Evolutionary conservation across 371 early-diverging fungal species (phyloP).

Genomic region (Mucor mucedo): DNA sequence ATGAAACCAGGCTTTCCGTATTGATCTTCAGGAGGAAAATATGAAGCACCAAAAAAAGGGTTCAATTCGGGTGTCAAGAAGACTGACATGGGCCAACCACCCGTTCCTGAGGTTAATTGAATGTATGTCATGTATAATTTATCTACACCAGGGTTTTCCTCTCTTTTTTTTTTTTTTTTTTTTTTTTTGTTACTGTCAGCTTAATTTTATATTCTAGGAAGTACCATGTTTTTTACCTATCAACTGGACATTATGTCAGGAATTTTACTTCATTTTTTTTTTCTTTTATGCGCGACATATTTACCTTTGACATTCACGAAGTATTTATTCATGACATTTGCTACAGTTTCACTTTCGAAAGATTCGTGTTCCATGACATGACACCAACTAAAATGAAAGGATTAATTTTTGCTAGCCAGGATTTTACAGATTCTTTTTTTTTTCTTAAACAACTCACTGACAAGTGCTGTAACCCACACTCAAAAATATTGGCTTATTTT

Average conservation of each 20-base stretch:
- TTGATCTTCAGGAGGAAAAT: conserved; percentile 65
- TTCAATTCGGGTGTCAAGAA: conserved; percentile 68
- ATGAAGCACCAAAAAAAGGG: conserved; percentile 73
- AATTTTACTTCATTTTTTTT: not conserved
- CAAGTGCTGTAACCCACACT: conserved; percentile 75
- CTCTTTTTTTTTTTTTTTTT: too few species aligned
- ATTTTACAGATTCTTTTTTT: not conserved
- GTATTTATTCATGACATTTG: conserved; percentile 62
- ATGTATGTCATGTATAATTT: conserved; percentile 66
- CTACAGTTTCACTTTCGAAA: conserved; percentile 62
- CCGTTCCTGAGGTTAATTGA: conserved; percentile 58
- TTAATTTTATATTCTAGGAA: conserved; percentile 6
- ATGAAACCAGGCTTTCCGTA: conserved; percentile 61
- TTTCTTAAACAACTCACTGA: conserved; percentile 51
- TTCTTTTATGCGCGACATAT: too few species aligned
- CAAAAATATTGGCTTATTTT: conserved; percentile 68
- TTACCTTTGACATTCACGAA: conserved; percentile 67
- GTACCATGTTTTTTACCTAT: conserved; percentile 36
- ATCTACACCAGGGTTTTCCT: conserved; percentile 63
- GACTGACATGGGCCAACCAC: conserved; percentile 71
- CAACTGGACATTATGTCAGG: conserved; percentile 27
- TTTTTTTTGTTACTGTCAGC: not conserved
- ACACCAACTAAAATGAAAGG: conserved; percentile 56
- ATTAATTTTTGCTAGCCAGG: not conserved
- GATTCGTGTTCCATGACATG: conserved; percentile 76